Conservation (phyloP, 768 basidiomycete genomes). For the Psilocybe cubensis region DNA sequence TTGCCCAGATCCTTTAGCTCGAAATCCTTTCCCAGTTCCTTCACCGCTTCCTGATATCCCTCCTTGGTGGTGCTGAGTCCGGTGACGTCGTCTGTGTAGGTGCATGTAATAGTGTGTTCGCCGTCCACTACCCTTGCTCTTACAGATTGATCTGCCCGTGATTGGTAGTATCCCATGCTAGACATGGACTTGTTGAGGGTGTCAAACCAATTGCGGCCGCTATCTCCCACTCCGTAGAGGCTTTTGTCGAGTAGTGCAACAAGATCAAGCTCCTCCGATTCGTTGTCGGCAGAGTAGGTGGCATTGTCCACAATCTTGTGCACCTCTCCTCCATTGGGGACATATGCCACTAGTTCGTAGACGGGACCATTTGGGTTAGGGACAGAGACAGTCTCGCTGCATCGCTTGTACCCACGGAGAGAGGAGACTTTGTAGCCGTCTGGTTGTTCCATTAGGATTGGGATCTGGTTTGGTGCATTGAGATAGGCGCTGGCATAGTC, state of each 20-base stretch:
- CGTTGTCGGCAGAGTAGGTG: not conserved
- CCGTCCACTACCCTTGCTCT: not conserved
- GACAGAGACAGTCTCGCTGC: not conserved
- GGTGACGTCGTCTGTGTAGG: constrained; percentile 8
- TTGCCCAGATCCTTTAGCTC: constrained; percentile 8
- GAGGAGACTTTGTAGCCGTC: constrained; percentile 1
- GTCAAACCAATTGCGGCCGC: not conserved
- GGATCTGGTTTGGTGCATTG: not conserved
- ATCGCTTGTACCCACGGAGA: not conserved
- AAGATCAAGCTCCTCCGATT: not conserved
- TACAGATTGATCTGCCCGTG: constrained; percentile 4
- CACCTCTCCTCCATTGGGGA: constrained; percentile 7
- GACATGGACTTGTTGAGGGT: not conserved
- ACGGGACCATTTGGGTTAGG: constrained; percentile 1
- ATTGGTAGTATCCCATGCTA: not conserved
- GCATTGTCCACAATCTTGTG: constrained; percentile 1
- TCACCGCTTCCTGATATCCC: not conserved
- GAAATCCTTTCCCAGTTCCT: constrained; percentile 1
- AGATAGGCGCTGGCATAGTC: constrained; percentile 2
- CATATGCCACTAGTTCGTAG: constrained; percentile 2
- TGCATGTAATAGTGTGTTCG: not conserved
- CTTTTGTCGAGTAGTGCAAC: constrained; percentile 1
- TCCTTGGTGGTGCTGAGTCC: not conserved
- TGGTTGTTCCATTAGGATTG: constrained; percentile 1
- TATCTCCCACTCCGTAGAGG: not conserved